Conservation (phyloP, 805 yeast genomes). For the Cyberlindnera euphorbiae region DNA sequence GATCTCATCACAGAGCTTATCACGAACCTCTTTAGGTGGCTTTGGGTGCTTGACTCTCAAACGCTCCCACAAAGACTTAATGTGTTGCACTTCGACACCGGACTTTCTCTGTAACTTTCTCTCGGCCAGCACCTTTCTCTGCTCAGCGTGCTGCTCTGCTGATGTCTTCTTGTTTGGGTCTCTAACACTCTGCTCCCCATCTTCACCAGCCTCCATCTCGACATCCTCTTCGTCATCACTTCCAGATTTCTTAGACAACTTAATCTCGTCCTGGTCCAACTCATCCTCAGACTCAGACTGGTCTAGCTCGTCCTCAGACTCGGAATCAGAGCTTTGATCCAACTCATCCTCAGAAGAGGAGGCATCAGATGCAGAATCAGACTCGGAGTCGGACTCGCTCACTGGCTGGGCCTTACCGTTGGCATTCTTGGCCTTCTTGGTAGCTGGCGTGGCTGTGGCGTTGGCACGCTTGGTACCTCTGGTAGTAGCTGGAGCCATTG, state of each 20-base stretch:
- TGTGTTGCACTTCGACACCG: conserved; percentile 80
- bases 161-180: conserved; percentile 42
- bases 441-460: conserved; percentile 3
- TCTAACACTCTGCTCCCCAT: conserved; percentile 1
- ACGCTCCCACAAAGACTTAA: conserved; percentile 87
- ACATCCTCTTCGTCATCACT: conserved; percentile 4
- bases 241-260: no score
- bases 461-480: conserved; percentile 24
- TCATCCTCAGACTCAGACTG: conserved; percentile 26
- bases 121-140: conserved; percentile 69
- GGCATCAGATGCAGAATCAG: conserved; percentile 28
- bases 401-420: conserved; percentile 16
- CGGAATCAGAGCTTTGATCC: conserved; percentile 20
- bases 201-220: conserved; percentile 1
- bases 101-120: conserved; percentile 83
- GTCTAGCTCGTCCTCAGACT: conserved; percentile 25
- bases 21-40: conserved; percentile 69
- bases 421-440: conserved; percentile 19
- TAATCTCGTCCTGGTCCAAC: conserved; percentile 21
- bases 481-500: conserved; percentile 17
- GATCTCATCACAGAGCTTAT: conserved; percentile 72
- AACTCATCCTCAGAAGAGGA: conserved; percentile 14
- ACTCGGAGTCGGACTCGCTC: conserved; percentile 1
- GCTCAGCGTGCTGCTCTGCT: conserved; percentile 75
- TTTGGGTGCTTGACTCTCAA: conserved; percentile 82